Conservation (phyloP, 225 moss, liverwort and hornwort genomes). For the Polytrichum commune region DNA sequence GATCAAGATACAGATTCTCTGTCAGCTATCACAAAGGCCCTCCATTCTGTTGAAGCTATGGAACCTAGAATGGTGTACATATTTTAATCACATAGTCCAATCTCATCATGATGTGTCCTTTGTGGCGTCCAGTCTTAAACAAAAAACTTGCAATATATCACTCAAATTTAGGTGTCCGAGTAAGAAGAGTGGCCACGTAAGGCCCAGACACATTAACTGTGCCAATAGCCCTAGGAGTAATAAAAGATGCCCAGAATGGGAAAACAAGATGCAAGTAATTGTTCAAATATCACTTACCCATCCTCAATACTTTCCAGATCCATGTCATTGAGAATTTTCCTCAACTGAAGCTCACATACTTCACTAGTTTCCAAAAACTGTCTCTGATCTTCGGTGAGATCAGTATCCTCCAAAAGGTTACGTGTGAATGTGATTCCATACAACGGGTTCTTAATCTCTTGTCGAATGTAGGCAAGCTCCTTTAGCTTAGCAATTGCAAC, state of each 20-base stretch:
- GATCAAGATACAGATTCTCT: background rate
- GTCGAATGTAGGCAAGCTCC: slow-evolving; percentile 62
- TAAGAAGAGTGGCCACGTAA: no score
- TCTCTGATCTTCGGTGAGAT: slow-evolving; percentile 50
- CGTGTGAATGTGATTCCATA: slow-evolving; percentile 54
- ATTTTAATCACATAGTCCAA: no score
- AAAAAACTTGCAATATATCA: no score
- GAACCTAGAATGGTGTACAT: no score
- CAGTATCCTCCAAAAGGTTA: slow-evolving; percentile 51
- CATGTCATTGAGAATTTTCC: slow-evolving; percentile 53
- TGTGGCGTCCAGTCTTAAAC: no score
- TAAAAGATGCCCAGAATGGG: background rate
- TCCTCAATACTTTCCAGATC: slow-evolving; percentile 62
- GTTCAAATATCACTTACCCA: slow-evolving; percentile 20
- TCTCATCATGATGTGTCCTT: no score
- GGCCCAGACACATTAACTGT: no score
- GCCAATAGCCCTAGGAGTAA: no score
- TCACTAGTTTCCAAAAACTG: slow-evolving; percentile 55
- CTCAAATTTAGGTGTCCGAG: no score
- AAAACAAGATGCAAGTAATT: background rate
- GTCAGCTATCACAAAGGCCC: no score
- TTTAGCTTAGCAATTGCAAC: slow-evolving; percentile 57
- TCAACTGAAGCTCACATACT: slow-evolving; percentile 51
- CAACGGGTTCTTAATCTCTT: slow-evolving; percentile 59
- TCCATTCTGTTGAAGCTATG: no score